These are phyloP conservation scores for Jaapia argillacea DNA, from an alignment of 768 basidiomycete genomes.

Conservation along the genomic window DNA sequence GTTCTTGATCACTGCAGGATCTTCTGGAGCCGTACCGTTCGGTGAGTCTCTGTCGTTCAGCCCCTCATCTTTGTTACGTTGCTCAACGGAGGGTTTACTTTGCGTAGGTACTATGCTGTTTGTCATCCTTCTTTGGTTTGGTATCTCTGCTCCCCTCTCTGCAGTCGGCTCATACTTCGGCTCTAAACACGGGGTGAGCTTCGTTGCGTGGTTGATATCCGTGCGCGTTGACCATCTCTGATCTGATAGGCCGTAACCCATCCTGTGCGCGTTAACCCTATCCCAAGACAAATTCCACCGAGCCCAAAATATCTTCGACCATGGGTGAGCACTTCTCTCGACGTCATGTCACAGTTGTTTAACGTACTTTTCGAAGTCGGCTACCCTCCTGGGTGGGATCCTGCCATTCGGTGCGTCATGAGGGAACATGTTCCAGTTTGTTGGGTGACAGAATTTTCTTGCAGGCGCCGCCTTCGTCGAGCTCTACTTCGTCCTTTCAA, in stretches of 20 bases:
- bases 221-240: constrained; percentile 6
- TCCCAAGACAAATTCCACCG: constrained; percentile 94
- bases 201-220: neutral
- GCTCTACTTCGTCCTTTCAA: constrained; percentile 85
- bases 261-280: constrained; percentile 85
- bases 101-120: constrained; percentile 77
- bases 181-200: constrained; percentile 65
- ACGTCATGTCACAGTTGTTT: constrained; percentile 3
- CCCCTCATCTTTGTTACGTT: neutral
- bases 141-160: constrained; percentile 86
- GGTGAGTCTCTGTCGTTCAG: constrained; percentile 32
- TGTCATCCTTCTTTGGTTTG: constrained; percentile 84
- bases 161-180: constrained; percentile 83
- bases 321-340: constrained; percentile 40
- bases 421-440: neutral
- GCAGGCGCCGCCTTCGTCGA: constrained; percentile 94
- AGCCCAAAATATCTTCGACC: constrained; percentile 74
- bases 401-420: constrained; percentile 69
- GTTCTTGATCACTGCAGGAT: constrained; percentile 74
- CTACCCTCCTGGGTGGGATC: constrained; percentile 79
- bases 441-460: constrained; percentile 3
- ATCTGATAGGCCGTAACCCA: constrained; percentile 51
- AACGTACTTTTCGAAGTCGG: constrained; percentile 27
- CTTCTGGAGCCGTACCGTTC: constrained; percentile 95
- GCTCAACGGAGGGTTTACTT: too few species aligned